These are phyloP conservation scores for Elymus sibiricus DNA, from an alignment of 176 grass and related monocot species.

Conservation along the genomic window DNA sequence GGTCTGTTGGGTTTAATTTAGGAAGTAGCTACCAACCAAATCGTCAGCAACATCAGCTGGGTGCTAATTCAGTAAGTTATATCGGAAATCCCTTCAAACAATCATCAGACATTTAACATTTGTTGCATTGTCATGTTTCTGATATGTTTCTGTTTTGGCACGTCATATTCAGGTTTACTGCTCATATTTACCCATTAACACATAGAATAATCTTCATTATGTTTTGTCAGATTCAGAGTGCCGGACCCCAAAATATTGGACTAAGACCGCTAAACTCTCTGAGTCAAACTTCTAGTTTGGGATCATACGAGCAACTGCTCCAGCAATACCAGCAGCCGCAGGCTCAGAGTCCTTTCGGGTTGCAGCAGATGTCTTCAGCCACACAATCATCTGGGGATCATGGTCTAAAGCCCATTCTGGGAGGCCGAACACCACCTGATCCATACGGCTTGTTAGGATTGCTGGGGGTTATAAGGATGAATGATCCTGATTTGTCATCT, in stretches of 20 bases:
- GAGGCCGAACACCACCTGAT: slow-evolving; percentile 51
- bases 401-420: slow-evolving; percentile 67
- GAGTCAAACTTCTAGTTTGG: slow-evolving; percentile 62
- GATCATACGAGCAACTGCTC: slow-evolving; percentile 84
- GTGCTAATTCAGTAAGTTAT: slow-evolving; percentile 67
- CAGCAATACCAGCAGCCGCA: slow-evolving; percentile 86
- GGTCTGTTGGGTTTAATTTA: slow-evolving; percentile 85
- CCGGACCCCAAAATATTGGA: slow-evolving; percentile 53
- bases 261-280: slow-evolving; percentile 57
- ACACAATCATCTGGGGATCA: slow-evolving; percentile 75
- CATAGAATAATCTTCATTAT: slow-evolving; percentile 33
- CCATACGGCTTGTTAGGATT: slow-evolving; percentile 83
- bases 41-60: slow-evolving; percentile 84
- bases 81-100: slow-evolving; percentile 34
- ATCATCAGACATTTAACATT: slow-evolving; percentile 36
- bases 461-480: slow-evolving; percentile 71
- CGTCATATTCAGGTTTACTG: slow-evolving; percentile 17
- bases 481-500: slow-evolving; percentile 72
- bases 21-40: slow-evolving; percentile 66
- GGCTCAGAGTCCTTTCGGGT: slow-evolving; percentile 64
- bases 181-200: slow-evolving; percentile 19
- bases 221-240: slow-evolving; percentile 66
- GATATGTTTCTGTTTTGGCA: slow-evolving; percentile 46
- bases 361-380: slow-evolving; percentile 80
- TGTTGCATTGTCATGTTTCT: slow-evolving; percentile 48